Percentiles rank a stretch among this genome's conserved stretches.
Evolutionary conservation across 805 yeast genomes (phyloP).

Genomic region (Teunomyces aglyptinius): DNA sequence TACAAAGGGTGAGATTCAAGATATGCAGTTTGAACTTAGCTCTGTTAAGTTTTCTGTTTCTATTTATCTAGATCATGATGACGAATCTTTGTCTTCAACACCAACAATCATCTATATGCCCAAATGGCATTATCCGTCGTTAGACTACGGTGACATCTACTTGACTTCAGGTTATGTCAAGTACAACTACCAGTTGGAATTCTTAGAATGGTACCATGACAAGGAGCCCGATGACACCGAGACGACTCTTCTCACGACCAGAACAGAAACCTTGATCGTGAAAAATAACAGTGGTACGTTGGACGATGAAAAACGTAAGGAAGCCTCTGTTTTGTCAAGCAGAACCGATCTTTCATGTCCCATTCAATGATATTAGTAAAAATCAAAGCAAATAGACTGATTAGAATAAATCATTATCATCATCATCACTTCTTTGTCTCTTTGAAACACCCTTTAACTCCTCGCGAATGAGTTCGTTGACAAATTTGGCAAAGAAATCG

Average conservation of each 20-base stretch:
- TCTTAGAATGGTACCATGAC: conserved; percentile 71
- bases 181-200: conserved; percentile 50
- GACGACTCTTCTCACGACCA: neutral
- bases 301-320: conserved; percentile 18
- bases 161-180: conserved; percentile 57
- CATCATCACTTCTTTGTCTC: conserved; percentile 26
- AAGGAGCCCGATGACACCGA: conserved; percentile 14
- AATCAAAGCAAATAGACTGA: neutral
- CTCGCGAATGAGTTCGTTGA: conserved; percentile 52
- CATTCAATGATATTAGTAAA: conserved; percentile 1
- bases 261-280: conserved; percentile 32
- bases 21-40: conserved; percentile 59
- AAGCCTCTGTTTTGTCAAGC: conserved; percentile 7
- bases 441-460: conserved; percentile 42
- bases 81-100: conserved; percentile 3
- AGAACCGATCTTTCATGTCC: conserved; percentile 15
- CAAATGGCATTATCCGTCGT: conserved; percentile 58
- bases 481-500: conserved; percentile 63
- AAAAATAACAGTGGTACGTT: conserved; percentile 38
- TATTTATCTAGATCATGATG: conserved; percentile 27
- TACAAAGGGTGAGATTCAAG: conserved; percentile 55
- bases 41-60: conserved; percentile 47
- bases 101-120: conserved; percentile 73
- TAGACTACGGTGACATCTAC: conserved; percentile 47
- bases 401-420: conserved; percentile 18